Conservation (phyloP, 129 eudicot species). For the Lactuca saligna region DNA sequence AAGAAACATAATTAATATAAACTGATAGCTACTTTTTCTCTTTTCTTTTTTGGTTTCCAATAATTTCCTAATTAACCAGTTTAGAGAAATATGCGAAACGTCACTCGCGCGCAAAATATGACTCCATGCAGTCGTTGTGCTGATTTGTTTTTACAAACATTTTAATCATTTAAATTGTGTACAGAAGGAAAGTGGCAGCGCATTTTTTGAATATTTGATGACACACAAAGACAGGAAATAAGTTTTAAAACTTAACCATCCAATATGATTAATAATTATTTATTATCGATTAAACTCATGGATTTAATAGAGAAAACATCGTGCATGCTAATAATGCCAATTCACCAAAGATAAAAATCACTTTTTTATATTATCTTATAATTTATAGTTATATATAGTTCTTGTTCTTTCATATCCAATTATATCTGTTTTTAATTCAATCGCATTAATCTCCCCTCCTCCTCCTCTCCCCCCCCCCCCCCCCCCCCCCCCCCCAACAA, state of each 20-base stretch:
- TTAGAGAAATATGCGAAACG: background rate
- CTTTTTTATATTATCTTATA: conserved; percentile 5
- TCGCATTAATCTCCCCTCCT: background rate
- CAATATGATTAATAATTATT: conserved; percentile 5
- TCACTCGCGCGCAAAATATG: background rate
- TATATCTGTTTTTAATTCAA: too few relatives aligned
- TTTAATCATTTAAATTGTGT: background rate
- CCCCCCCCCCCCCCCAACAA: too few relatives aligned
- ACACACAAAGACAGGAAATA: conserved; percentile 13
- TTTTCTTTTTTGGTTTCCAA: too few relatives aligned
- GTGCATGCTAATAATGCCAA: conserved; percentile 29
- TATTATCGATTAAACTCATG: conserved; percentile 15
- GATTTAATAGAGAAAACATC: conserved; percentile 18
- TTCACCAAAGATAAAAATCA: conserved; percentile 27
- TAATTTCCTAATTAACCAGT: too few relatives aligned
- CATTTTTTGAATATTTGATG: background rate
- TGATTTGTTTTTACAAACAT: too few relatives aligned
- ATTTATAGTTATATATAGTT: background rate
- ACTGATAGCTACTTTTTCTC: background rate
- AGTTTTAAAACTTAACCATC: conserved; percentile 16
- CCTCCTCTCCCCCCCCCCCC: too few relatives aligned
- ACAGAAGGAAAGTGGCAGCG: background rate
- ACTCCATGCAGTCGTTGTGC: too few relatives aligned
- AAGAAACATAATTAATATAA: background rate
- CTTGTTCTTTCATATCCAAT: conserved; percentile 7